Base-by-base conservation (phyloP, 495 filamentous ascomycete genomes). In the Aspergillus ellipticus region DNA sequence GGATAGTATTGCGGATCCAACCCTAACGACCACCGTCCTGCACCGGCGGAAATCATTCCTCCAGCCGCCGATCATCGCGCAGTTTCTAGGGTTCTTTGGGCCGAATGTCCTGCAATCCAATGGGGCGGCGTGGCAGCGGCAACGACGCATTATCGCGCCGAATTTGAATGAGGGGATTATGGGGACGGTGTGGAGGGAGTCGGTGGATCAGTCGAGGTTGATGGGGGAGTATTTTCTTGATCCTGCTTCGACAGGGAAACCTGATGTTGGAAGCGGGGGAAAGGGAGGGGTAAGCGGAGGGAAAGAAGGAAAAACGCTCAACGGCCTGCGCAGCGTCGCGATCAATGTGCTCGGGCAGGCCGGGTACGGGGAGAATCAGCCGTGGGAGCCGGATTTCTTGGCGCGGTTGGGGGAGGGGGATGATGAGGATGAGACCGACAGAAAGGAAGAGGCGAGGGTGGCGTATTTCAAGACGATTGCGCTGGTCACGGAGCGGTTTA, bases 311-410 rank as follows among this genome's bases (percentile, higher is more conserved):
- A 54, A 62, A 37, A 70, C 62, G 3, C 46, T 73, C 4, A 47
- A 47, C 10, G 64, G 65, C 2, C 53, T 73, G 13, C 63, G 65
- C 1, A 58, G 57, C 42, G 49, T 75, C 16, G 70, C 75, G 19
- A 70, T 77, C 59, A 74, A 78, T 55, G 74, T 77, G 5, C 61
- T 78, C 16, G 71, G 71, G 3, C 45, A 53, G 49, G 68, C 73
- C 15, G 73, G 68, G 13, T 77, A 73, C 56, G 67, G 67, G 19
- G 59, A 70, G 43, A 53, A 62, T 4, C 62, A 68, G 43, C 28
- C 65, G 0, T 78, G 70, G 63, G 45, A 61, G n/a, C 55, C 64
- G 15, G 45, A 56, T 51, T 16, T 60, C 20, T 43, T 33, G 31
- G 2, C 48, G 22, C n/a, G 20, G 28, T 24, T 55, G 35, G 37